Percentiles rank a stretch among this genome's conserved stretches.
Conservation (phyloP, 495 filamentous ascomycete species). For the Neurospora sp. region DNA sequence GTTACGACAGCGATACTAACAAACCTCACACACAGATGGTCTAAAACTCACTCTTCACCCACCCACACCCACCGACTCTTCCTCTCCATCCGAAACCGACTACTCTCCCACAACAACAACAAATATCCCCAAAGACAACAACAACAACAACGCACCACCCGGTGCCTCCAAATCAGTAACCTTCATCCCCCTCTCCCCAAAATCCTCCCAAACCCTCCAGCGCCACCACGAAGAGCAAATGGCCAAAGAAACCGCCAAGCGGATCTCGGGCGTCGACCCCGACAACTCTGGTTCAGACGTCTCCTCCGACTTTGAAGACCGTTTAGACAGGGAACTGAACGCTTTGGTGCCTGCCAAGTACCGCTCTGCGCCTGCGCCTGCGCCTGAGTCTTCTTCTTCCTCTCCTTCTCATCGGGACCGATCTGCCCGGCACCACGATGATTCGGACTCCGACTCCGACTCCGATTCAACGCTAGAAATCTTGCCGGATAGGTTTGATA, state of each 20-base stretch:
- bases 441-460: conserved; percentile 23
- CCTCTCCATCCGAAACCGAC: not conserved
- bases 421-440: conserved; percentile 10
- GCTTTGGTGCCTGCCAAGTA: conserved; percentile 20
- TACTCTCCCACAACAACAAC: not conserved
- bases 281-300: conserved; percentile 1
- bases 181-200: conserved; percentile 35
- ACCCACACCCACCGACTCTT: not conserved
- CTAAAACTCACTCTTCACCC: conserved; percentile 13
- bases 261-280: conserved; percentile 3
- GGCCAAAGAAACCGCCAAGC: conserved; percentile 8
- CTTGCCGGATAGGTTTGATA: conserved; percentile 58
- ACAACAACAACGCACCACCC: not conserved
- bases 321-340: not conserved
- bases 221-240: conserved; percentile 21
- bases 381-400: conserved; percentile 7
- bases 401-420: conserved; percentile 6
- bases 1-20: not conserved
- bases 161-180: conserved; percentile 24
- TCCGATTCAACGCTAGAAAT: conserved; percentile 29
- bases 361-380: conserved; percentile 25
- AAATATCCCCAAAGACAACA: conserved; percentile 1
- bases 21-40: conserved; percentile 23
- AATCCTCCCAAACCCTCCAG: conserved; percentile 28
- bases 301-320: not conserved